A percentile compares a stretch with the other conserved stretches of the same genome.
These are phyloP conservation scores for Malassezia sp. DNA, from an alignment of 1,284 basidiomycete genomes.

Conservation along the genomic window DNA sequence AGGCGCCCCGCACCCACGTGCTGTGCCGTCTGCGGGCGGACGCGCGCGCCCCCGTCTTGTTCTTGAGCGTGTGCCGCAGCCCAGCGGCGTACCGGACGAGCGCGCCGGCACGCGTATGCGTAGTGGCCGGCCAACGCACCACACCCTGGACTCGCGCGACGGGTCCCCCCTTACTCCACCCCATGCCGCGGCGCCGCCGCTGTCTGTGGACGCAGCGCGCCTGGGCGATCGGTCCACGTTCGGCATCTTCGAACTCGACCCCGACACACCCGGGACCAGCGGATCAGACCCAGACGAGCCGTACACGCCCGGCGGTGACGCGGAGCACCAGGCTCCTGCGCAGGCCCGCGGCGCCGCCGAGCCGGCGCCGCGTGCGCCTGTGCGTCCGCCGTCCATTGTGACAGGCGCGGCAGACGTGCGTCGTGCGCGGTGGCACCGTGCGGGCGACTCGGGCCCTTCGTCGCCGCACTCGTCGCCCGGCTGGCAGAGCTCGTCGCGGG, in stretches of 20 bases:
- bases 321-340: not conserved
- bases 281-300: conserved; percentile 12
- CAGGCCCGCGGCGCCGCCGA: not conserved
- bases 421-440: too few species aligned
- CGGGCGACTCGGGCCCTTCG: not conserved
- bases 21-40: too few species aligned
- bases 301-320: not conserved
- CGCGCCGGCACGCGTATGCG: not conserved
- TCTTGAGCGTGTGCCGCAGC: too few species aligned
- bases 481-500: not conserved
- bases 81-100: not conserved
- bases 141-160: too few species aligned
- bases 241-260: conserved; percentile 13
- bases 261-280: conserved; percentile 2
- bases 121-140: too few species aligned
- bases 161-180: too few species aligned
- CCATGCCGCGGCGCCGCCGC: too few species aligned
- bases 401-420: too few species aligned
- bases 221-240: conserved; percentile 5
- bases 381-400: too few species aligned
- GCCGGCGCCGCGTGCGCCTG: not conserved
- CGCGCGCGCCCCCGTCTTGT: too few species aligned
- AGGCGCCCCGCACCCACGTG: too few species aligned
- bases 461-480: not conserved
- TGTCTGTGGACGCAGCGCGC: too few species aligned